A percentile compares a stretch with the other conserved stretches of the same genome.
Conservation (phyloP, 192 early-diverging fungal species). For the Backusella westeae region DNA sequence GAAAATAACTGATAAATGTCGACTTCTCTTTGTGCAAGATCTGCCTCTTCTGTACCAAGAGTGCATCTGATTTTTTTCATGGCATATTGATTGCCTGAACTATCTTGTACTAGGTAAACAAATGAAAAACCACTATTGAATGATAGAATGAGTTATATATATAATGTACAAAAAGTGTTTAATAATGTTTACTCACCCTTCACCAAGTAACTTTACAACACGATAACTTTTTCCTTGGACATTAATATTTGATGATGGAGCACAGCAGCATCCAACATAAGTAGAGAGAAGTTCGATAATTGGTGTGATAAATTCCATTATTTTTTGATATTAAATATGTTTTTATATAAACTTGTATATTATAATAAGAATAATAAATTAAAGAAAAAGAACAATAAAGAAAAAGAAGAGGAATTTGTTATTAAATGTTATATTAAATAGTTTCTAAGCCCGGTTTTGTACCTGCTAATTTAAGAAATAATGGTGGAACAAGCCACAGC, state of each 20-base stretch:
- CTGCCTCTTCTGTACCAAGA: conserved; percentile 53
- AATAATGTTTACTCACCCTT: conserved; percentile 44
- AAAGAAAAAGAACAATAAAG: neutral
- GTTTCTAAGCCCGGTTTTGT: neutral
- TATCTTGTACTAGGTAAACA: conserved; percentile 61
- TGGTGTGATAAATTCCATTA: neutral
- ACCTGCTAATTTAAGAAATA: neutral
- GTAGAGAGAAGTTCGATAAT: neutral
- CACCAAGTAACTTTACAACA: conserved; percentile 59
- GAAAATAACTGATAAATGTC: conserved; percentile 63
- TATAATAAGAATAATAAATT: neutral
- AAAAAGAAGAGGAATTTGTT: neutral
- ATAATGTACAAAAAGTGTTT: neutral
- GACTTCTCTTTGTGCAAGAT: conserved; percentile 62
- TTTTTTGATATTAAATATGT: neutral
- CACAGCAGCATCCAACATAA: neutral
- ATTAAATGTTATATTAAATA: neutral
- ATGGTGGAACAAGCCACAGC: conserved; percentile 1
- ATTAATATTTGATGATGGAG: conserved; percentile 35
- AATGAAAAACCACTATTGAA: conserved; percentile 62
- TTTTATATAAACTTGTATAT: neutral
- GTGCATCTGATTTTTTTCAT: conserved; percentile 68
- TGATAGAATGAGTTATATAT: neutral
- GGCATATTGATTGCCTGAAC: conserved; percentile 46
- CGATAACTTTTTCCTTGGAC: conserved; percentile 56